These are phyloP conservation scores for Thalassiosira allenii DNA, from an alignment of 352 stramenopile species.

Conservation along the genomic window DNA sequence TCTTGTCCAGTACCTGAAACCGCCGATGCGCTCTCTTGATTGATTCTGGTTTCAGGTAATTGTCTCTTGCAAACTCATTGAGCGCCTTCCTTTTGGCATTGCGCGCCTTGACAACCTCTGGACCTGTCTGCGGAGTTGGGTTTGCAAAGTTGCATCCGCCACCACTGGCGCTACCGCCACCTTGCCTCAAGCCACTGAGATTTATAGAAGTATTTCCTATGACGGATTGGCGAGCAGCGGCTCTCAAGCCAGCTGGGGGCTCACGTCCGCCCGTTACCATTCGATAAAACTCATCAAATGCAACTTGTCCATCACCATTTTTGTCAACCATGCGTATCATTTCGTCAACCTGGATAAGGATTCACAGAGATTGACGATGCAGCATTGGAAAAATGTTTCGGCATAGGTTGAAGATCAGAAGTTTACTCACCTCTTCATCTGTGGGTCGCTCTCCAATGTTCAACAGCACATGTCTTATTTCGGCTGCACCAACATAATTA, in stretches of 20 bases:
- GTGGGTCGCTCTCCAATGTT: conserved; percentile 95
- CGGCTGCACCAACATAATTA: conserved; percentile 93
- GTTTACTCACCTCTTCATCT: conserved; percentile 96
- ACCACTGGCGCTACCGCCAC: background rate
- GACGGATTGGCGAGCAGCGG: conserved; percentile 37
- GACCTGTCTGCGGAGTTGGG: conserved; percentile 51
- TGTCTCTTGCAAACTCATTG: conserved; percentile 93
- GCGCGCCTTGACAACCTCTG: conserved; percentile 90
- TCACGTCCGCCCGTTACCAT: conserved; percentile 95
- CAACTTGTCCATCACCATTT: conserved; percentile 93
- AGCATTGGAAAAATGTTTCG: too few relatives aligned
- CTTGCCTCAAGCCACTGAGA: too few relatives aligned
- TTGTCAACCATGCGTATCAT: conserved; percentile 97
- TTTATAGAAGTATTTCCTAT: conserved; percentile 41
- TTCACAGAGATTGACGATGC: too few relatives aligned
- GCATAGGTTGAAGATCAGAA: too few relatives aligned
- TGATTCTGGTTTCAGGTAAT: conserved; percentile 95
- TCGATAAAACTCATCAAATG: conserved; percentile 94
- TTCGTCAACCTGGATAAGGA: too few relatives aligned
- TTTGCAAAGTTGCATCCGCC: conserved; percentile 24
- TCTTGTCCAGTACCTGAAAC: conserved; percentile 94
- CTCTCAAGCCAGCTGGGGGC: conserved; percentile 88
- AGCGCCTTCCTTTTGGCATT: conserved; percentile 91
- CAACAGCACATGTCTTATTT: conserved; percentile 94
- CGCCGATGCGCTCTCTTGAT: conserved; percentile 97